Conservation (phyloP, 805 yeast species). For the Cyberlindnera suaveolens region DNA sequence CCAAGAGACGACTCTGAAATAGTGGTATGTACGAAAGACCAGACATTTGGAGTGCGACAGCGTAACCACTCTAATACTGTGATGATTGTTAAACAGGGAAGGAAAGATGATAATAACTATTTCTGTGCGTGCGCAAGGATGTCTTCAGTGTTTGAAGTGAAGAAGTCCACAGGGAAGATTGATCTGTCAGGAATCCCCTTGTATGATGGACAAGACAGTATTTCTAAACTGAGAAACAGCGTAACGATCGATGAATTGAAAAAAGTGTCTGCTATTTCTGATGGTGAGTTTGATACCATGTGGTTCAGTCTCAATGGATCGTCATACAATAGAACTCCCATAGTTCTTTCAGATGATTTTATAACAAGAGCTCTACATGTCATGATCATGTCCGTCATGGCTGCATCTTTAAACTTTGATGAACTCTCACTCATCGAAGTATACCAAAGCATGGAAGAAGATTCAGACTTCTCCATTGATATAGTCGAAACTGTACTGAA, state of each 20-base stretch:
- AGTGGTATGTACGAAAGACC: conserved; percentile 51
- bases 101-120: conserved; percentile 20
- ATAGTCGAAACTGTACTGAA: conserved; percentile 45
- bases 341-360: conserved; percentile 30
- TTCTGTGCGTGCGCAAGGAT: conserved; percentile 30
- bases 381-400: conserved; percentile 32
- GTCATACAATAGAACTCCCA: conserved; percentile 39
- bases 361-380: conserved; percentile 30
- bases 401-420: conserved; percentile 26
- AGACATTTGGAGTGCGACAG: conserved; percentile 64
- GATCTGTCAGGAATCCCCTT: conserved; percentile 29
- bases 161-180: conserved; percentile 26
- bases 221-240: conserved; percentile 1
- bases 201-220: conserved; percentile 28
- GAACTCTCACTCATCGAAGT: conserved; percentile 27
- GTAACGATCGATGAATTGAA: conserved; percentile 27
- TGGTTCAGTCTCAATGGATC: conserved; percentile 58
- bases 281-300: conserved; percentile 39
- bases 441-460: conserved; percentile 24
- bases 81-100: conserved; percentile 37
- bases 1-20: conserved; percentile 33
- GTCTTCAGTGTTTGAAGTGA: conserved; percentile 33
- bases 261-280: conserved; percentile 47
- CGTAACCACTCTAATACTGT: conserved; percentile 86
- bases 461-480: conserved; percentile 30